Evolutionary conservation across 306 rosid species (phyloP), one percentile per base, ranked within the genome.

Genomic region (Citrullus colocynthis): DNA sequence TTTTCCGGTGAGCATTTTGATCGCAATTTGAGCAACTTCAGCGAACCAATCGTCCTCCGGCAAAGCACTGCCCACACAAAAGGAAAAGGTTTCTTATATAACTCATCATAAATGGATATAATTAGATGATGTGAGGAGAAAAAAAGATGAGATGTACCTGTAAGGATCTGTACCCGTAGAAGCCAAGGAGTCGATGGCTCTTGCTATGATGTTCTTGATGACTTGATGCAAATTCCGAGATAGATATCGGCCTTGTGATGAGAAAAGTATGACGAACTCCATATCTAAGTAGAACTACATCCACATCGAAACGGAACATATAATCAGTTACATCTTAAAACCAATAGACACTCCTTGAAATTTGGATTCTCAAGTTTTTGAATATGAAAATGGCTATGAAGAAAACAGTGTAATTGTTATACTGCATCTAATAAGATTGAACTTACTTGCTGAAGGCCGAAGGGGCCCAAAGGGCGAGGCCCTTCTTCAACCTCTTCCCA

Each of bases 11-110:
- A 92, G 67, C 89, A 90, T 88, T 88, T 95, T 89, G 62, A 89
- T 78, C 30, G 97, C 90, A 75, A 92, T 95, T 83, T 92, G 96
- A 17, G 91, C 86, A 49, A 92, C 93, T 84, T 95, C 93, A 72
- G 92, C 99, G 84, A 95, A 95, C 97, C 97, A 95, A 49, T 90
- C 99, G 74, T 91, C 97, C 80, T 92, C 96, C 30, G 97, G 99
- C 85, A 89, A 83, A 12, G 81, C 79, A 79, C 98, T 94, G 91
- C 49, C 57, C 57, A 52, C 57, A 48, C 20, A 52, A 6, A 16
- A 51, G 0, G 16, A n/a, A 16, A 14, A 52, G 16, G 55, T 15
- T 16, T 49, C 10, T 24, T 24, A 24, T 24, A 24, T 24, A 24
- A 24, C 28, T 24, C 28, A 24, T 24, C 28, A 24, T 24, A 24